A percentile compares a stretch with the other conserved stretches of the same genome.
phyloP scores from a whole-genome alignment of 331 rosid species.

The Ulmus americana region DNA sequence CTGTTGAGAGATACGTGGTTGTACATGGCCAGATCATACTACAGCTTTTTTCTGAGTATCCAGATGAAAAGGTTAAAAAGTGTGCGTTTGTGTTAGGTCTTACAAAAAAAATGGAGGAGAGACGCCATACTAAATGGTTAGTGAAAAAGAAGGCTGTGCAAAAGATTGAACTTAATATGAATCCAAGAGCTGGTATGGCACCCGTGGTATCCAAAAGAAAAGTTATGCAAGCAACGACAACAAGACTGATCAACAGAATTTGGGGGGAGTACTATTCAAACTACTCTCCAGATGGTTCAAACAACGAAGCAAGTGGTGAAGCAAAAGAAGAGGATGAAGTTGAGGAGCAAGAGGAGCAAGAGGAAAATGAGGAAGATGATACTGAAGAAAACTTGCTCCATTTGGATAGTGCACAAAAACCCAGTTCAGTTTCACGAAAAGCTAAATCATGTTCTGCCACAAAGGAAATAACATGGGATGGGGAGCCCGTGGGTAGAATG shows the following conservation, averaged over 20 bases:
- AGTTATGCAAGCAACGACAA: slow-evolving; percentile 91
- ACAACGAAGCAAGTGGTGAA: slow-evolving; percentile 37
- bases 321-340: slow-evolving; percentile 60
- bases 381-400: slow-evolving; percentile 27
- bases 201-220: slow-evolving; percentile 56
- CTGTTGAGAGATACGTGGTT: slow-evolving; percentile 72
- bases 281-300: slow-evolving; percentile 54
- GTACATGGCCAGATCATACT: slow-evolving; percentile 89
- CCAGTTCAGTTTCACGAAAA: slow-evolving; percentile 34
- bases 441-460: slow-evolving; percentile 27
- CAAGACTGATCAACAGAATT: slow-evolving; percentile 67
- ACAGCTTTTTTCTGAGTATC: slow-evolving; percentile 80
- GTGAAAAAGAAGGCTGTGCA: slow-evolving; percentile 50
- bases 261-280: slow-evolving; percentile 92
- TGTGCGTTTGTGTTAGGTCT: slow-evolving; percentile 79
- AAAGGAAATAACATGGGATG: slow-evolving; percentile 58
- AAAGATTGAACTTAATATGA: slow-evolving; percentile 54
- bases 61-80: slow-evolving; percentile 56
- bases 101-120: slow-evolving; percentile 66
- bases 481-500: slow-evolving; percentile 46
- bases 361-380: slow-evolving; percentile 40
- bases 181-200: slow-evolving; percentile 76
- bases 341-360: slow-evolving; percentile 76
- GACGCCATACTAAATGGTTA: slow-evolving; percentile 90
- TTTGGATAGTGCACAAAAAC: slow-evolving; percentile 34